A percentile compares a stretch with the other conserved stretches of the same genome.
phyloP scores from a whole-genome alignment of 805 yeast genomes.

The Metschnikowia vanudenii region DNA sequence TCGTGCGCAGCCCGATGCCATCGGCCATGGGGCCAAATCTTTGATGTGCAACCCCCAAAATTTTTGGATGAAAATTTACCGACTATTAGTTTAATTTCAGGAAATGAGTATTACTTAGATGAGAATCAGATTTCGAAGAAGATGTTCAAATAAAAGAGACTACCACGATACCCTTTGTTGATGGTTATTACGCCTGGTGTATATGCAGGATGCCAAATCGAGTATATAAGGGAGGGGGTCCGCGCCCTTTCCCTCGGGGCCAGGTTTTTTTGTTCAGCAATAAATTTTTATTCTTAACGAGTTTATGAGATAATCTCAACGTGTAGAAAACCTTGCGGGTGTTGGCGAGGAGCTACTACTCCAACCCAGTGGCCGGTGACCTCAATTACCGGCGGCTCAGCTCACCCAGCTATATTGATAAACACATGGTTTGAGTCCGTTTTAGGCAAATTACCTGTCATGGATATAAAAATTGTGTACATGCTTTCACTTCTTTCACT shows the following conservation, averaged over 20 bases:
- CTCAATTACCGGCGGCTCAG: constrained; percentile 12
- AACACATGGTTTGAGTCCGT: constrained; percentile 49
- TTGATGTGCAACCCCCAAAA: too few relatives aligned
- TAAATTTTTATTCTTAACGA: constrained; percentile 1
- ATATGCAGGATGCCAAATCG: neutral
- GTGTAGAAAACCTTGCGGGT: constrained; percentile 15
- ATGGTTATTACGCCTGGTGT: neutral
- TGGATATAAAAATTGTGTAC: constrained; percentile 49
- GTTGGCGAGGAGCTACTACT: constrained; percentile 15
- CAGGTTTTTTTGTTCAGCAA: constrained; percentile 2
- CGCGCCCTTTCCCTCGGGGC: constrained; percentile 1
- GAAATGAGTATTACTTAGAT: neutral
- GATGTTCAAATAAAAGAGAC: too few relatives aligned
- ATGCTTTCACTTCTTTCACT: constrained; percentile 15
- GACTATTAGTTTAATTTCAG: too few relatives aligned
- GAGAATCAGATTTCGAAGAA: neutral
- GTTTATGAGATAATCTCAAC: neutral
- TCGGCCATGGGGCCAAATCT: neutral
- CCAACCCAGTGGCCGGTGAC: constrained; percentile 11
- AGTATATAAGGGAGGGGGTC: constrained; percentile 1
- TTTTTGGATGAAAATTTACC: too few relatives aligned
- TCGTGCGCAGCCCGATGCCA: constrained; percentile 18
- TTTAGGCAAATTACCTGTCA: constrained; percentile 29
- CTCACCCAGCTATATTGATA: constrained; percentile 36
- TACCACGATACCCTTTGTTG: too few relatives aligned